Evolutionary conservation across 2,329 filamentous ascomycete species (phyloP).

Genomic region (Hortaea werneckii): DNA sequence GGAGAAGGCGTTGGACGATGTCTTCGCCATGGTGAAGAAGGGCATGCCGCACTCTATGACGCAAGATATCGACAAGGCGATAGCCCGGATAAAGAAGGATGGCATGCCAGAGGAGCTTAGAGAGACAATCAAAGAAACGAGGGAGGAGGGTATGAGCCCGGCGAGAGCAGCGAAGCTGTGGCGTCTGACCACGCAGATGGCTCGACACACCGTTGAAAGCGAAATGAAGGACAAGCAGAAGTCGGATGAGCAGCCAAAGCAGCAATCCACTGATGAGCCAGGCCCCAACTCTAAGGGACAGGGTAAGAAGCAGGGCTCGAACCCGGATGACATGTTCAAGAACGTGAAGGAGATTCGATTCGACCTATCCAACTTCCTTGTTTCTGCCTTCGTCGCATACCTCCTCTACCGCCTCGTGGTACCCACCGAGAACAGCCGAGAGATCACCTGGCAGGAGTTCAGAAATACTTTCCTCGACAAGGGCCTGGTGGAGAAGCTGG

Average conservation of each 20-base stretch:
- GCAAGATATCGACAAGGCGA: conserved; percentile 47
- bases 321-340: conserved; percentile 27
- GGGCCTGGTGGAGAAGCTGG: conserved; percentile 86
- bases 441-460: conserved; percentile 98
- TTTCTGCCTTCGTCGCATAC: conserved; percentile 51
- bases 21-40: conserved; percentile 47
- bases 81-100: conserved; percentile 53
- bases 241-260: conserved; percentile 26
- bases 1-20: conserved; percentile 46
- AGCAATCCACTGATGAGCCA: conserved; percentile 36
- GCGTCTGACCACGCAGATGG: conserved; percentile 46
- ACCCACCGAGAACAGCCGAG: conserved; percentile 55
- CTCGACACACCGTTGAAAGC: conserved; percentile 40
- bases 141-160: conserved; percentile 44
- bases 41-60: conserved; percentile 53
- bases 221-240: conserved; percentile 22
- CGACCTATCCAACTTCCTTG: conserved; percentile 46
- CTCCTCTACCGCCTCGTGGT: conserved; percentile 55
- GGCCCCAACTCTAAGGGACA: conserved; percentile 31
- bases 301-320: conserved; percentile 28
- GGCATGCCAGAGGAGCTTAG: conserved; percentile 62
- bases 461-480: conserved; percentile 88
- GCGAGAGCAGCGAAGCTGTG: conserved; percentile 55
- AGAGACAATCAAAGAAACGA: conserved; percentile 49
- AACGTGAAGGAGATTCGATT: conserved; percentile 40